Base-by-base conservation (phyloP, 2,329 filamentous ascomycete genomes). In the Penicillium sp. region DNA sequence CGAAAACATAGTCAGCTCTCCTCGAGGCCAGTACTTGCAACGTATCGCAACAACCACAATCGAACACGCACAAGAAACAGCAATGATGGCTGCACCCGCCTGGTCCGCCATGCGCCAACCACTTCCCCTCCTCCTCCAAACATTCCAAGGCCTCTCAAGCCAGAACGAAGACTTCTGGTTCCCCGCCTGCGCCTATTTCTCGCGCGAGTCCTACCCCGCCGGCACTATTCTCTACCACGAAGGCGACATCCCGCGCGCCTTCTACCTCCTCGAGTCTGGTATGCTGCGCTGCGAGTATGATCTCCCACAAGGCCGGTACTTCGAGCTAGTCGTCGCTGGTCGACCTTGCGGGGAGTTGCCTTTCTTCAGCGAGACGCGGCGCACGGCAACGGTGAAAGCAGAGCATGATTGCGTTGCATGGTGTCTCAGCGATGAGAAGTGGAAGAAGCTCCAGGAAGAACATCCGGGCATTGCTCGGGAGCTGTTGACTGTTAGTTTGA, bases 121-220 rank as follows among this genome's bases (percentile, higher is more conserved):
- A 0, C 79, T 97, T 6, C 86, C 88, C 1, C 81, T 98, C 38
- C 88, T 98, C 68, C 78, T 98, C 20, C 91, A 96, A 65, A 88
- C 93, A n/a, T 97, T 98, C 71, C 86, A 93, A 63, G 87, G 89
- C 36, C 74, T 96, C 10, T 94, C 87, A 42, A 75, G 82, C 42
- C 83, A 87, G 66, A 93, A 91, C 62, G 89, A 95, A 67, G 90
- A 96, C 67, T 97, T 97, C 65, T 98, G 93, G 93, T 91, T 90
- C 68, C 81, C 81, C 1, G 84, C 84, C 0, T 81, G 81, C 4
- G 74, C 79, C 0, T 97, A 86, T 71, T 96, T 98, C 63, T 71
- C 74, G 31, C 80, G 81, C 36, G 80, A 80, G 51, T 80, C 85
- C 50, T 87, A 85, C 53, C 57, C 76, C 0, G 77, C 82, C 0